Evolutionary conservation across 768 basidiomycete species (phyloP).

Genomic region (Daedalea quercina): DNA sequence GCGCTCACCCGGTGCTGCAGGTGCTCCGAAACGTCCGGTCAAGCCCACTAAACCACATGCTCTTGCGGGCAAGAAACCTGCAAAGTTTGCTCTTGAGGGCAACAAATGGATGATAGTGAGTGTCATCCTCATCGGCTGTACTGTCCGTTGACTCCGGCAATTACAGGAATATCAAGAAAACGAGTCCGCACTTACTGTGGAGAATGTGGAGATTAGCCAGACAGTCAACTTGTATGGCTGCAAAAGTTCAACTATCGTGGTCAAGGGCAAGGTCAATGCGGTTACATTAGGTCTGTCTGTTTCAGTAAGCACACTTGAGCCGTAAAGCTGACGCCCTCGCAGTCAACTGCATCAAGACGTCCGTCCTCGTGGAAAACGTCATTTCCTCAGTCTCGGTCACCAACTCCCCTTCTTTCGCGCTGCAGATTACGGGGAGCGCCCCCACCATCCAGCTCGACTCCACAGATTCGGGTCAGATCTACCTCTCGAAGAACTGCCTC

Average conservation of each 20-base stretch:
- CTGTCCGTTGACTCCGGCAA: neutral
- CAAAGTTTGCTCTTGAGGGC: constrained; percentile 85
- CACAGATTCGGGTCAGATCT: constrained; percentile 93
- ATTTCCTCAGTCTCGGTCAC: constrained; percentile 90
- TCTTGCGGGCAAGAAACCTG: constrained; percentile 83
- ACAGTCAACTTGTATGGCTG: constrained; percentile 86
- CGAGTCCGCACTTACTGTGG: constrained; percentile 62
- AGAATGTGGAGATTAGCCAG: constrained; percentile 73
- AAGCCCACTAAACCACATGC: constrained; percentile 83
- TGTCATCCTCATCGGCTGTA: constrained; percentile 4
- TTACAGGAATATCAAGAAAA: constrained; percentile 88
- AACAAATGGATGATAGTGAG: constrained; percentile 90
- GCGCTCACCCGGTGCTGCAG: neutral
- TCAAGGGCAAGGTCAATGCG: constrained; percentile 95
- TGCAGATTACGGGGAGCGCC: constrained; percentile 85
- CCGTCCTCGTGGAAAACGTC: constrained; percentile 84
- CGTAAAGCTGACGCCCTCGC: neutral
- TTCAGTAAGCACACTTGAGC: neutral
- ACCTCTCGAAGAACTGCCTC: constrained; percentile 78
- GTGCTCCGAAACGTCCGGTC: constrained; percentile 51
- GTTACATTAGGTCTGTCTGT: constrained; percentile 69
- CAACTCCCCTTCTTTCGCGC: constrained; percentile 84
- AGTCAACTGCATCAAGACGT: constrained; percentile 88
- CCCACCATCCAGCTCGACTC: constrained; percentile 94
- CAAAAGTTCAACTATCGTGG: constrained; percentile 74